These are phyloP conservation scores for Clonostachys rhizophaga DNA, from an alignment of 2,329 filamentous ascomycete genomes.

Conservation along the genomic window DNA sequence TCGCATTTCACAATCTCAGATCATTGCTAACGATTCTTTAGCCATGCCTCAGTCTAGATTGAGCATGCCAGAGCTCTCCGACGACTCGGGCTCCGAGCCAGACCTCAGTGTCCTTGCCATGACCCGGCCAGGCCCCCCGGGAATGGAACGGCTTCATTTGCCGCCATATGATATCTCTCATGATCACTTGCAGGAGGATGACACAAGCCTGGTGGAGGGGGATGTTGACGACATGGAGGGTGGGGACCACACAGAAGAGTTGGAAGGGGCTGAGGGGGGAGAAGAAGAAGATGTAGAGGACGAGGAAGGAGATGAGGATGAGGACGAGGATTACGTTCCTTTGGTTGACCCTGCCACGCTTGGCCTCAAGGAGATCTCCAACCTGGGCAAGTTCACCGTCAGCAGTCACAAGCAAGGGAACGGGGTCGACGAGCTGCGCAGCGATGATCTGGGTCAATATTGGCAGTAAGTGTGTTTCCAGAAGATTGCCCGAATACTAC, in stretches of 20 bases:
- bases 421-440: slow-evolving; percentile 70
- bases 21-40: not conserved
- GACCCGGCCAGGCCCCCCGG: slow-evolving; percentile 2
- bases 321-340: slow-evolving; percentile 22
- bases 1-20: not conserved
- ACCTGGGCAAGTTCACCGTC: slow-evolving; percentile 78
- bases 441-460: slow-evolving; percentile 67
- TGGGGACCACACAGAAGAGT: no score
- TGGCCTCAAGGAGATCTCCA: slow-evolving; percentile 77
- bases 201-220: slow-evolving; percentile 5
- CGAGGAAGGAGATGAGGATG: slow-evolving; percentile 29
- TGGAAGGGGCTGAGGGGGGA: no score
- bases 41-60: slow-evolving; percentile 19
- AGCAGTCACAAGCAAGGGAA: slow-evolving; percentile 78
- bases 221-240: slow-evolving; percentile 2
- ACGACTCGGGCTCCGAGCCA: slow-evolving; percentile 28
- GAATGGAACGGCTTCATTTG: slow-evolving; percentile 9
- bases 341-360: slow-evolving; percentile 49
- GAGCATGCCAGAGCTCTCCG: slow-evolving; percentile 26
- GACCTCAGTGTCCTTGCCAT: slow-evolving; percentile 29
- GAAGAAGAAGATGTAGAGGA: slow-evolving; percentile 22
- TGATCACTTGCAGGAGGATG: slow-evolving; percentile 20
- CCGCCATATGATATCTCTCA: slow-evolving; percentile 7
- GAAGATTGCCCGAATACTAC: not conserved
- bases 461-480: slow-evolving; percentile 61